phyloP scores from a whole-genome alignment of 129 eudicot genomes.

The Kitagawia praeruptora region DNA sequence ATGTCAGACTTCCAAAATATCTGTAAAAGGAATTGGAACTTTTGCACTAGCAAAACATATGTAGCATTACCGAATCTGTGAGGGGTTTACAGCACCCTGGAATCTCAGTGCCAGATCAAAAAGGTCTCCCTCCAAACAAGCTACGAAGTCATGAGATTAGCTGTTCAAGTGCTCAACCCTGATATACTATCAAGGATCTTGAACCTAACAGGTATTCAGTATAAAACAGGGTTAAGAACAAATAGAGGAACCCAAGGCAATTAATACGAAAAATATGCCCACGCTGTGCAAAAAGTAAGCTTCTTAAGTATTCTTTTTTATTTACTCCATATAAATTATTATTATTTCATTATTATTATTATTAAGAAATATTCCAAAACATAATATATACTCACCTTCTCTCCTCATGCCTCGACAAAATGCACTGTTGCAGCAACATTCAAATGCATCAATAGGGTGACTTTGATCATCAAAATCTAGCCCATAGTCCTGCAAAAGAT shows the following conservation, averaged over 20 bases:
- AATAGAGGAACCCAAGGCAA: not conserved
- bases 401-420: constrained; percentile 39
- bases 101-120: not conserved
- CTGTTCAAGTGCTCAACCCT: not conserved
- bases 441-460: constrained; percentile 68
- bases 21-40: not conserved
- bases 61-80: not conserved
- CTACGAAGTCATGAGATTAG: not conserved
- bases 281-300: not conserved
- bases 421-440: constrained; percentile 45
- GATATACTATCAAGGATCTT: not conserved
- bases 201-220: not conserved
- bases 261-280: not conserved
- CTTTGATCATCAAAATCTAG: constrained; percentile 54
- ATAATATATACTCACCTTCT: constrained; percentile 16
- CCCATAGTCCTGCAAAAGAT: constrained; percentile 52
- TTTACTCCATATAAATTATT: not conserved
- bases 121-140: not conserved
- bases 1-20: not conserved
- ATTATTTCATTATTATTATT: not conserved
- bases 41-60: not conserved
- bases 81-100: not conserved
- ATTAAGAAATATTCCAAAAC: not conserved
- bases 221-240: not conserved
- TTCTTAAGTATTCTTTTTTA: not conserved